A percentile compares a stretch with the other conserved stretches of the same genome.
These are phyloP conservation scores for Xylaria palmicola DNA, from an alignment of 495 filamentous ascomycete genomes.

Conservation along the genomic window DNA sequence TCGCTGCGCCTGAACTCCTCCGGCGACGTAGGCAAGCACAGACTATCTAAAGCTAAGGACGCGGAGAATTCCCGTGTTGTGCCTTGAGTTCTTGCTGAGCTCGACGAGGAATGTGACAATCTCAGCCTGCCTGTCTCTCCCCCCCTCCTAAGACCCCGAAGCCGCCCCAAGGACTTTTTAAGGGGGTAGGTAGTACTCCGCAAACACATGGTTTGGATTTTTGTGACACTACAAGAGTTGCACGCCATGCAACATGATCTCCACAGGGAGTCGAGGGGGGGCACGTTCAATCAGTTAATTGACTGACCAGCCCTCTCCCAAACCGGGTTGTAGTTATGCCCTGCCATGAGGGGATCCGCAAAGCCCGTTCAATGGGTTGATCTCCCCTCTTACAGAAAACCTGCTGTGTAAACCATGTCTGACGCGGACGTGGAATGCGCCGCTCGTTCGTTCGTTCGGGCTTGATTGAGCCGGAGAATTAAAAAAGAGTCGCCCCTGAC, in stretches of 20 bases:
- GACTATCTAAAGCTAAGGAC: too few relatives aligned
- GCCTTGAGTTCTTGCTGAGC: too few relatives aligned
- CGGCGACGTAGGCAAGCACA: too few relatives aligned
- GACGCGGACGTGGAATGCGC: constrained; percentile 5
- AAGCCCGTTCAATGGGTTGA: background rate
- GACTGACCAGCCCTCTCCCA: background rate
- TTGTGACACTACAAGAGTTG: constrained; percentile 1
- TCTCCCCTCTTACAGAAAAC: background rate
- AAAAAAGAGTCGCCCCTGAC: background rate
- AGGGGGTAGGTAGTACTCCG: background rate
- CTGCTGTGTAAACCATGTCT: background rate
- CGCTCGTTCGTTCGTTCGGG: too few relatives aligned
- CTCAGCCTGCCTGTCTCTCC: too few relatives aligned
- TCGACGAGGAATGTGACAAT: too few relatives aligned
- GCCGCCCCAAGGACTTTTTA: background rate
- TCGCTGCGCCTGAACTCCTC: background rate
- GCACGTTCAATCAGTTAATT: background rate
- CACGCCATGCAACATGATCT: background rate
- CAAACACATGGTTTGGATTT: background rate
- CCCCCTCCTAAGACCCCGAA: too few relatives aligned
- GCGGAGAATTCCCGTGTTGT: too few relatives aligned
- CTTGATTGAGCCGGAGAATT: background rate
- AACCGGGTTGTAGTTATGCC: background rate
- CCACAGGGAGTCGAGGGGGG: background rate
- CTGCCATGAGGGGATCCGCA: background rate